These are phyloP conservation scores for Pythium vanterpoolii DNA, from an alignment of 352 stramenopile genomes.

Conservation along the genomic window DNA sequence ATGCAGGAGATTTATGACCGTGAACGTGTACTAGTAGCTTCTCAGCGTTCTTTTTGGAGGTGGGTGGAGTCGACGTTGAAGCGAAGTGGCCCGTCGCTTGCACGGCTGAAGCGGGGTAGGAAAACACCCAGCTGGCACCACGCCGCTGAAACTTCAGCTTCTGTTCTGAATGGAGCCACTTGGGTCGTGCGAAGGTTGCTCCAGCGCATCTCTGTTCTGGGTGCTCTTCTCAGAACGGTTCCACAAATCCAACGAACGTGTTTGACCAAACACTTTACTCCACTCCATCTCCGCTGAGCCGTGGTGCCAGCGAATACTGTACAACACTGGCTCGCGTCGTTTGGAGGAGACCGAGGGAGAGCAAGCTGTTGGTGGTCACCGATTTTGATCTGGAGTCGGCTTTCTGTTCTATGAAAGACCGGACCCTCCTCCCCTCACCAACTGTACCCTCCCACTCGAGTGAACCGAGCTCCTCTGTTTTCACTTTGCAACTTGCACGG, in stretches of 20 bases:
- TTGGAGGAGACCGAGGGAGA: constrained; percentile 1
- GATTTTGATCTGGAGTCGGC: neutral
- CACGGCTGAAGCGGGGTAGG: constrained; percentile 16
- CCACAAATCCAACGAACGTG: no score
- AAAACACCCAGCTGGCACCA: neutral
- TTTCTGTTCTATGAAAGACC: constrained; percentile 7
- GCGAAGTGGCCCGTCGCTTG: constrained; percentile 11
- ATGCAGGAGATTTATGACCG: no score
- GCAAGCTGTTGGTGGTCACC: neutral
- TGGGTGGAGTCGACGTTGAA: constrained; percentile 1
- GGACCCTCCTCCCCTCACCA: constrained; percentile 1
- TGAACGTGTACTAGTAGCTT: no score
- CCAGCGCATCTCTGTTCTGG: neutral
- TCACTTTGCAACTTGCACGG: constrained; percentile 15
- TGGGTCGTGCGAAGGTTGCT: constrained; percentile 11
- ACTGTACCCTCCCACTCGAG: neutral
- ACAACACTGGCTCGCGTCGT: constrained; percentile 1
- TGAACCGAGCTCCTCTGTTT: neutral
- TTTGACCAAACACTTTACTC: constrained; percentile 18
- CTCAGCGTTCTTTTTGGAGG: no score
- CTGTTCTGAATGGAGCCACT: constrained; percentile 6
- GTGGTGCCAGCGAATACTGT: no score
- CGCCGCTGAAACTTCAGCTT: constrained; percentile 14
- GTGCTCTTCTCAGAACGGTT: constrained; percentile 7
- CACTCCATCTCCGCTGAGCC: neutral